These are phyloP conservation scores for Daedaleopsis sinensis DNA, from an alignment of 768 basidiomycete genomes.

Conservation along the genomic window DNA sequence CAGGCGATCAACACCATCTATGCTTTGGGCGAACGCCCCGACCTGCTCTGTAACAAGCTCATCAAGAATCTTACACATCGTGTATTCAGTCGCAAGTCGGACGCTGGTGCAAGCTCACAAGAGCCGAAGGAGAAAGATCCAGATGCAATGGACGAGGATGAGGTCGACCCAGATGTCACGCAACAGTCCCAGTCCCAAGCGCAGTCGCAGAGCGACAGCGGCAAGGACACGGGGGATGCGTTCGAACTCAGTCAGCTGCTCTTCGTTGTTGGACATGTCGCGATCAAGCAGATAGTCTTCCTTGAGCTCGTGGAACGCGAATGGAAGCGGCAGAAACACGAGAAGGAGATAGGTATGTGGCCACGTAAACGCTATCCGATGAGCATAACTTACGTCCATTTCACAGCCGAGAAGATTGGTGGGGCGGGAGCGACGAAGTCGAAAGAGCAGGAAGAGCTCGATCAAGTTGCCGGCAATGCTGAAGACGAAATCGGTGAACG, in stretches of 20 bases:
- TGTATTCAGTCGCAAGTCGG: slow-evolving; percentile 52
- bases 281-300: slow-evolving; percentile 97
- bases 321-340: slow-evolving; percentile 95
- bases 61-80: slow-evolving; percentile 79
- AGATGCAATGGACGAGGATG: slow-evolving; percentile 62
- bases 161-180: slow-evolving; percentile 21
- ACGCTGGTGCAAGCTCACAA: slow-evolving; percentile 20
- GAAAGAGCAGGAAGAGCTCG: slow-evolving; percentile 82
- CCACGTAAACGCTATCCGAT: background rate
- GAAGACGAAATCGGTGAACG: slow-evolving; percentile 98
- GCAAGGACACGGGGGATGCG: slow-evolving; percentile 71
- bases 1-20: slow-evolving; percentile 97
- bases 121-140: slow-evolving; percentile 39
- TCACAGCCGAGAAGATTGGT: slow-evolving; percentile 62
- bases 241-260: slow-evolving; percentile 93
- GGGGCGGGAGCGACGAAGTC: slow-evolving; percentile 37
- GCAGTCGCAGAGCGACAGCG: slow-evolving; percentile 16
- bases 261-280: slow-evolving; percentile 94
- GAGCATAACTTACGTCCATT: background rate
- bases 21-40: slow-evolving; percentile 91
- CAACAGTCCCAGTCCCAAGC: slow-evolving; percentile 2
- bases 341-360: slow-evolving; percentile 70
- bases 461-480: slow-evolving; percentile 95
- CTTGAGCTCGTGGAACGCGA: slow-evolving; percentile 95
- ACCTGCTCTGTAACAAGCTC: slow-evolving; percentile 75